Percentiles rank a stretch among this genome's conserved stretches.
These are phyloP conservation scores for Penicillium atrosanguineum DNA, from an alignment of 495 filamentous ascomycete genomes.

Conservation along the genomic window DNA sequence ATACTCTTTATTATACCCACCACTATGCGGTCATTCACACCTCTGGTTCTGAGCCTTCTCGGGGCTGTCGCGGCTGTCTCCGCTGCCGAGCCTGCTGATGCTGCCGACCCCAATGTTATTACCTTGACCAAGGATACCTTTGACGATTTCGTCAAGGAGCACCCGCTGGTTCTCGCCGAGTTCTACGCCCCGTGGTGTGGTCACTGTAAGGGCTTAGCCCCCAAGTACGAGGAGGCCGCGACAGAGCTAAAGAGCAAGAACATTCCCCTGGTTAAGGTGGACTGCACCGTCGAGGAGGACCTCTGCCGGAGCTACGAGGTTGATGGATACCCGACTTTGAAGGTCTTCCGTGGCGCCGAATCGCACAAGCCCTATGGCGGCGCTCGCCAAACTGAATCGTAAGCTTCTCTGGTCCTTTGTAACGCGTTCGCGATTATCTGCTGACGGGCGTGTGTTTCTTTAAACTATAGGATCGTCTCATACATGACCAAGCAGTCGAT, in stretches of 20 bases:
- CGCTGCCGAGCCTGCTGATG: constrained; percentile 50
- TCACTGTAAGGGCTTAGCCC: constrained; percentile 94
- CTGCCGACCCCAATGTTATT: constrained; percentile 63
- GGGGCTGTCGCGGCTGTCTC: constrained; percentile 60
- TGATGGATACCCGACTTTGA: constrained; percentile 96
- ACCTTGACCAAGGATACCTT: constrained; percentile 85
- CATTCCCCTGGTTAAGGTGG: constrained; percentile 88
- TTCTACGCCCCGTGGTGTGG: constrained; percentile 99
- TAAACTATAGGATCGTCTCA: constrained; percentile 71
- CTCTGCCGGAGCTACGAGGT: constrained; percentile 88
- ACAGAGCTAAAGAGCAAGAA: constrained; percentile 93
- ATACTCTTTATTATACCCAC: constrained; percentile 3
- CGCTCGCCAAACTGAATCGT: constrained; percentile 87
- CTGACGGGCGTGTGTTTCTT: constrained; percentile 22
- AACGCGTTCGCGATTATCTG: neutral
- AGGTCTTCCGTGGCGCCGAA: constrained; percentile 95
- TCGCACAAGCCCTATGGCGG: constrained; percentile 80
- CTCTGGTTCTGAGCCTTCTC: constrained; percentile 56
- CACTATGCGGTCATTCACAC: constrained; percentile 58
- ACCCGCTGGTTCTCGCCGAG: constrained; percentile 90
- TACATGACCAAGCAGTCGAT: constrained; percentile 99
- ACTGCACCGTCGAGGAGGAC: constrained; percentile 92
- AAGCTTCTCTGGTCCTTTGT: constrained; percentile 29
- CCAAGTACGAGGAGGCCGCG: constrained; percentile 90
- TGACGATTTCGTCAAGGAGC: constrained; percentile 74